Evolutionary conservation across 2,329 filamentous ascomycete species (phyloP), one percentile per base, ranked within the genome.

Genomic region (Cladosporium sp.): DNA sequence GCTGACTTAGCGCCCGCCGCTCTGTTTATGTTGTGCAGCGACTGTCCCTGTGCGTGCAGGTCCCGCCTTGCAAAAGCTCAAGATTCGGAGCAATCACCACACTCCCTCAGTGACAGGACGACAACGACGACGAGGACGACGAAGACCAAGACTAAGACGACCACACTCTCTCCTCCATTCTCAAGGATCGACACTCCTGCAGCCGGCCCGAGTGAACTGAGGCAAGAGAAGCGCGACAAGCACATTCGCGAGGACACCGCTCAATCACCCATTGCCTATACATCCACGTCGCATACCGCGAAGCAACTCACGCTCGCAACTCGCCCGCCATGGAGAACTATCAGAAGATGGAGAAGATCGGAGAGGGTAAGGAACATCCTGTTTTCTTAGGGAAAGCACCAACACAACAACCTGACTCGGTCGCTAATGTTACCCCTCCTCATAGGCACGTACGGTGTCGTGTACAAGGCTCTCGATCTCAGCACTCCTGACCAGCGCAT

Each of bases 311-410:
- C 22, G 5, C 22, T 27, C 22, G 9, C 22, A 38, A 30, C 43
- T 16, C 41, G 22, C 22, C 42, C 51, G 45, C 43, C 59, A 95
- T 95, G 90, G 89, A 95, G 72, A 94, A 95, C 73, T 95, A 95
- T 71, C 88, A 95, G 73, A 94, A 94, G 75, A 80, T 95, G 65
- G 90, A 95, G 76, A 95, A 95, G 78, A 90, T 95, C 64, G 90
- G 90, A 71, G 90, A 95, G 81, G 90, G 90, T 93, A 74, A 62
- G 79, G 68, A 45, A 25, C 18, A 7, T 1, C n/a, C 18, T 5
- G 12, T 9, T 36, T 19, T 15, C 29, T 35, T 32, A 18, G 18
- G 7, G 13, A 38, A 18, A 40, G 38, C 15, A 27, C 33, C n/a
- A 6, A 3, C 25, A 15, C 38, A 51, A 36, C 8, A 12, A 15